Conservation (phyloP, 1,284 basidiomycete genomes). For the Ustilago trichophora region DNA sequence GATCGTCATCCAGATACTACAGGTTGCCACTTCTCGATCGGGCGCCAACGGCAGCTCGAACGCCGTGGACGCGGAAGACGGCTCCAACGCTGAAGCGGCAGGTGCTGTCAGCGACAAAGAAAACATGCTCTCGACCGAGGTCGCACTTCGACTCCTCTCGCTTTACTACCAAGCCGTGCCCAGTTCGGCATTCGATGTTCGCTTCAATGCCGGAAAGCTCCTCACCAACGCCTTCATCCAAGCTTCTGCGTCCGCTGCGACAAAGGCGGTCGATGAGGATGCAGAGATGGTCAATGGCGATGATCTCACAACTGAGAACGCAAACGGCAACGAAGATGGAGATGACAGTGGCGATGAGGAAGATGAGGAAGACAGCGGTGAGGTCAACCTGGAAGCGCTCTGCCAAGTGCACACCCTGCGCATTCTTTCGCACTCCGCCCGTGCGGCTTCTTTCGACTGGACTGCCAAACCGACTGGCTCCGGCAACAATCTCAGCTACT, state of each 20-base stretch:
- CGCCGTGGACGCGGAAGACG: not conserved
- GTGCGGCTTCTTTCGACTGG: constrained; percentile 69
- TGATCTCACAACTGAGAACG: not conserved
- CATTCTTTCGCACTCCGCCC: constrained; percentile 42
- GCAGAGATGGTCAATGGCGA: not conserved
- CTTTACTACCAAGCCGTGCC: constrained; percentile 83
- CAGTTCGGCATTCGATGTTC: constrained; percentile 76
- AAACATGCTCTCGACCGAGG: constrained; percentile 77
- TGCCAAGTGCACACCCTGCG: constrained; percentile 82
- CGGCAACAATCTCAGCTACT: constrained; percentile 66
- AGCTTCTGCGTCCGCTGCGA: not conserved
- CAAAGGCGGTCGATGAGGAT: not conserved
- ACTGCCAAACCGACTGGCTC: constrained; percentile 74
- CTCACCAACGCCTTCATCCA: constrained; percentile 71
- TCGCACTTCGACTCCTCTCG: constrained; percentile 80
- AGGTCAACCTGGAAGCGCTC: constrained; percentile 72
- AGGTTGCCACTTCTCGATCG: constrained; percentile 43
- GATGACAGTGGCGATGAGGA: constrained; percentile 59
- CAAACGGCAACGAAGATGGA: not conserved
- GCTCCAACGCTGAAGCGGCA: constrained; percentile 24
- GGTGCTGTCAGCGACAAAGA: not conserved
- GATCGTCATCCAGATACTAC: constrained; percentile 66
- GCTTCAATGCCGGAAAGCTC: constrained; percentile 86
- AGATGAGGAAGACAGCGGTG: constrained; percentile 63
- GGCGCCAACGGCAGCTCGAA: constrained; percentile 1